phyloP scores from a whole-genome alignment of 495 filamentous ascomycete species.

The Penicillium goetzii region DNA sequence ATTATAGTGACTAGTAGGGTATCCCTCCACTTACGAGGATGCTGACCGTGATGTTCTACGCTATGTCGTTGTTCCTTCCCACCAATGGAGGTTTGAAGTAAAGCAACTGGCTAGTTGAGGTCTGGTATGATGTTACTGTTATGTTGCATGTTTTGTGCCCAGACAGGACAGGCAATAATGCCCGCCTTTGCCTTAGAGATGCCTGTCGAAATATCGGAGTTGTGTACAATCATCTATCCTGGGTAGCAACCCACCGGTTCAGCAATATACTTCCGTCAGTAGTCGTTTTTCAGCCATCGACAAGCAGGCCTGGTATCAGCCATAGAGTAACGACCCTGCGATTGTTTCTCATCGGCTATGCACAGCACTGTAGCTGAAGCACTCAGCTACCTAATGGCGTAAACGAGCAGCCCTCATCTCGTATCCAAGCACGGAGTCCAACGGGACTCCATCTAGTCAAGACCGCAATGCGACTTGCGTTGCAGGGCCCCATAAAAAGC shows the following conservation, averaged over 20 bases:
- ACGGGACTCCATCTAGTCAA: neutral
- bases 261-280: neutral
- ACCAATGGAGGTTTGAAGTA: neutral
- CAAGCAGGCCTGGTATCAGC: neutral
- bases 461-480: neutral
- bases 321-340: no score
- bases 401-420: neutral
- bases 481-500: neutral
- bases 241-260: neutral
- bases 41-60: neutral
- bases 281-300: neutral
- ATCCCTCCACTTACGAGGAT: neutral
- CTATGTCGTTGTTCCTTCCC: neutral
- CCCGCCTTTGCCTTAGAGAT: neutral
- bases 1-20: no score
- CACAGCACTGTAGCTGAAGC: slow-evolving; percentile 1
- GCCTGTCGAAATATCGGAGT: neutral
- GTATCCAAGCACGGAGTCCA: neutral
- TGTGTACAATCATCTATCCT: neutral
- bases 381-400: neutral
- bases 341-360: neutral
- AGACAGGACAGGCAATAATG: neutral
- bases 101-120: neutral
- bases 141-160: neutral
- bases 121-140: neutral